Evolutionary conservation across 108 stramenopile genomes (phyloP), one percentile per base, ranked within the genome.

Genomic region (Stephanodiscus triporus): DNA sequence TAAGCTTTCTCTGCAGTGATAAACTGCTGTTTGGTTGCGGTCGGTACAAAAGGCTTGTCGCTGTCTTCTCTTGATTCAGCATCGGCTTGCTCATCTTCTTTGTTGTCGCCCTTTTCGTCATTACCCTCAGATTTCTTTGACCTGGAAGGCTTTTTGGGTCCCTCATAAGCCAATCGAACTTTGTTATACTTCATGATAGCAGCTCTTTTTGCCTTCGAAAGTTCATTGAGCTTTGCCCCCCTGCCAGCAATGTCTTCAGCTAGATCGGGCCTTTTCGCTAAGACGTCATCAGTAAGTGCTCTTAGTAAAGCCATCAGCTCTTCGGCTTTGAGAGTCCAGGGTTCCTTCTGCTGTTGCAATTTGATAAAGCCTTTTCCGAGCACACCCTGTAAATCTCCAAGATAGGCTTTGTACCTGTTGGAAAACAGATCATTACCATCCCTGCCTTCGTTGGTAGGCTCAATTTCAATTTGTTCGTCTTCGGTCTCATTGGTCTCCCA

Each of bases 241-340:
- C 85, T 77, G 40, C 78, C 69, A 40, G 84, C 78, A 57, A 94
- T 74, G 40, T 90, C 86, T 17, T 71, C 68, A 9, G 78, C 72
- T 63, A 88, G 78, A 9, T 80, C 81, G 32, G 81, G 61, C 36
- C 75, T 64, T 26, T 69, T 86, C n/a, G 87, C 84, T 47, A 94
- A 58, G 30, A 94, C 72, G 61, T 94, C 93, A 71, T 94, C 93
- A 11, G 84, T 87, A 42, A 94, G 76, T 49, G 80, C 81, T 68
- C 87, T 63, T 22, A 94, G 70, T 54, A 91, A 26, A 4, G 87
- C 77, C 68, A 92, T 72, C 48, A 94, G 62, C 62, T 94, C 93
- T 38, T 94, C 91, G 6, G 91, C 93, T 43, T 77, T 77, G 27
- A 92, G 72, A 56, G 78, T 76, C 93, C 93, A 94, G 16, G 93